Conservation (phyloP, 2,329 filamentous ascomycete species). For the Diaporthe nobilis region DNA sequence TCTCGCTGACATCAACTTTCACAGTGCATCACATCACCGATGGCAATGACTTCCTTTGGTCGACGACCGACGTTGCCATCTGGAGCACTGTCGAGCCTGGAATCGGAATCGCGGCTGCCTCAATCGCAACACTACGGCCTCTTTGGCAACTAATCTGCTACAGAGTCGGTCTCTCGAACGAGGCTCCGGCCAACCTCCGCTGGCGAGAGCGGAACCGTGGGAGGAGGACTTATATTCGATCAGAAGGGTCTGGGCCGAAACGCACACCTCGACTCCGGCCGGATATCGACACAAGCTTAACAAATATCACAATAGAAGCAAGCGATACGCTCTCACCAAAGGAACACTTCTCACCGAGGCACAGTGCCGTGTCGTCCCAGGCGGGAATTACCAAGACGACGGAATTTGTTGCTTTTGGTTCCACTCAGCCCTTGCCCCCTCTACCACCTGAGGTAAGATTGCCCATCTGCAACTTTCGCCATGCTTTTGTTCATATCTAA, state of each 20-base stretch:
- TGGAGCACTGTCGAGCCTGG: constrained; percentile 35
- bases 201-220: constrained; percentile 25
- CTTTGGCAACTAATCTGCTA: constrained; percentile 30
- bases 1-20: background rate
- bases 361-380: background rate
- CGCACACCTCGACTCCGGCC: background rate
- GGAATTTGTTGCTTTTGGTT: constrained; percentile 9
- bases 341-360: background rate
- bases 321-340: background rate
- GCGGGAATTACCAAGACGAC: constrained; percentile 9
- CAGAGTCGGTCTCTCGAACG: background rate
- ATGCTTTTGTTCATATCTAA: background rate
- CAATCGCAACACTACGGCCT: constrained; percentile 27
- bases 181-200: constrained; percentile 7
- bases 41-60: constrained; percentile 20
- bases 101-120: constrained; percentile 28
- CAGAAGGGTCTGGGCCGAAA: background rate
- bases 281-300: background rate
- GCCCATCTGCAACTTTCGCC: too few relatives aligned
- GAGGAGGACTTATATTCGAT: constrained; percentile 23
- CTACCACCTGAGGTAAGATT: constrained; percentile 1
- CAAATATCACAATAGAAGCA: background rate
- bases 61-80: constrained; percentile 33
- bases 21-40: constrained; percentile 28
- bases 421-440: background rate